phyloP scores from a whole-genome alignment of 345 rosid genomes.

The Hibiscus mutabilis region DNA sequence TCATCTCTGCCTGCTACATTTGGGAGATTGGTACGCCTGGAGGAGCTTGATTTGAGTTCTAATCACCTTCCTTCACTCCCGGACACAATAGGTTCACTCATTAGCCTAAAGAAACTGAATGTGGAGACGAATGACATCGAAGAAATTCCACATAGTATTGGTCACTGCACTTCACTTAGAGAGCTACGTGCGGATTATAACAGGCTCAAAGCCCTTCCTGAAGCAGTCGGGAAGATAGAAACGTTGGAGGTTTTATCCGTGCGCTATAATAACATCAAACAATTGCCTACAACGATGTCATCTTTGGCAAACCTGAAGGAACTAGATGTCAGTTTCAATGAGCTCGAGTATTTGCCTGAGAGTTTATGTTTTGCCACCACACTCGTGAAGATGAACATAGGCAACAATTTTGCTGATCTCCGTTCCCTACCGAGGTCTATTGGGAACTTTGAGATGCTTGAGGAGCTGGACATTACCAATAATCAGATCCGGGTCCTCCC shows the following conservation, averaged over 20 bases:
- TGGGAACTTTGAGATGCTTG: constrained; percentile 89
- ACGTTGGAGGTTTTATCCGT: constrained; percentile 71
- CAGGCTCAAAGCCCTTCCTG: constrained; percentile 93
- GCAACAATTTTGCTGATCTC: constrained; percentile 91
- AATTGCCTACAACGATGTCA: constrained; percentile 86
- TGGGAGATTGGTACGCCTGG: constrained; percentile 55
- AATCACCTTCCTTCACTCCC: constrained; percentile 58
- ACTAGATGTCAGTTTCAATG: constrained; percentile 92
- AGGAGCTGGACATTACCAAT: constrained; percentile 91
- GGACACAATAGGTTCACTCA: constrained; percentile 63
- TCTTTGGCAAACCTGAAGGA: constrained; percentile 68
- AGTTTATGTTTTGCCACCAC: constrained; percentile 78
- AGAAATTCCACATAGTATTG: constrained; percentile 77
- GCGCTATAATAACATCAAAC: constrained; percentile 83
- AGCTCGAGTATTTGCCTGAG: constrained; percentile 94
- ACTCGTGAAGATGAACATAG: constrained; percentile 81
- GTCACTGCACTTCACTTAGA: constrained; percentile 55
- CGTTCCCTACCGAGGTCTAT: constrained; percentile 73
- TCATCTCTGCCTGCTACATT: constrained; percentile 58
- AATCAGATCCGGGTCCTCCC: constrained; percentile 92
- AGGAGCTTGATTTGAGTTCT: constrained; percentile 83
- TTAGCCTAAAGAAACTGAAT: constrained; percentile 51
- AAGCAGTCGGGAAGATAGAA: constrained; percentile 83
- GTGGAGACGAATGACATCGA: constrained; percentile 81
- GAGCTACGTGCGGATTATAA: constrained; percentile 86